phyloP scores from a whole-genome alignment of 805 yeast species.

The Starmerella sirachaensis region DNA sequence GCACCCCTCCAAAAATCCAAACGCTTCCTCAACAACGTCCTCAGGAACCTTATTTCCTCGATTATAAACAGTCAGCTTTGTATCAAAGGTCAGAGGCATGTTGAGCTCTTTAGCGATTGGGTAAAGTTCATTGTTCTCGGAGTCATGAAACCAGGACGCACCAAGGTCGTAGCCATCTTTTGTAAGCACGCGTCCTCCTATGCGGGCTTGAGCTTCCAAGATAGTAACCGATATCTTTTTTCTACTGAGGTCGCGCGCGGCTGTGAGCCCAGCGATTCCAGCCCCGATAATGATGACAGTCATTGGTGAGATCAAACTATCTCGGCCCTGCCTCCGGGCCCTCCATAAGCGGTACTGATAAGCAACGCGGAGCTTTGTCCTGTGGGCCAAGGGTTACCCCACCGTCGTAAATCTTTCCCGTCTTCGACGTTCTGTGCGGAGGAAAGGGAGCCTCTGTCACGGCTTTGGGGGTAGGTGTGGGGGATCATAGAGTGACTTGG shows the following conservation, averaged over 20 bases:
- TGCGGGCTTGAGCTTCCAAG: conserved; percentile 52
- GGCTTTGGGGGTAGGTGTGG: no score
- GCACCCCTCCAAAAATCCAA: not conserved
- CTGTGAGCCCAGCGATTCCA: conserved; percentile 66
- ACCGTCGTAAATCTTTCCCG: no score
- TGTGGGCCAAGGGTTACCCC: no score
- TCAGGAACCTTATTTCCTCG: not conserved
- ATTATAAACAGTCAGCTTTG: not conserved
- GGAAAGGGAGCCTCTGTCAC: no score
- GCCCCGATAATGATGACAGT: conserved; percentile 58
- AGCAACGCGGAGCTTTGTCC: no score
- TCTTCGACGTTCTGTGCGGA: no score
- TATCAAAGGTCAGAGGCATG: conserved; percentile 5
- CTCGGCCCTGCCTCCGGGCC: not conserved
- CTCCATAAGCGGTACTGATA: no score
- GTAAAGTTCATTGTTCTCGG: conserved; percentile 48
- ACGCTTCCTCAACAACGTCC: conserved; percentile 2
- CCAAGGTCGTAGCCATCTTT: conserved; percentile 56
- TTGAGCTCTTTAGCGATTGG: conserved; percentile 3
- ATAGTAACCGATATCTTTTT: conserved; percentile 40
- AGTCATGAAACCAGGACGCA: conserved; percentile 85
- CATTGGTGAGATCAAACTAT: not conserved
- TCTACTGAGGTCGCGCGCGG: conserved; percentile 43
- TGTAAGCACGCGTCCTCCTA: conserved; percentile 58
- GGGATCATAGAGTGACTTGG: no score